Percentiles rank a stretch among this genome's conserved stretches.
These are phyloP conservation scores for Penicillium waksmanii DNA, from an alignment of 495 filamentous ascomycete species.

Conservation along the genomic window DNA sequence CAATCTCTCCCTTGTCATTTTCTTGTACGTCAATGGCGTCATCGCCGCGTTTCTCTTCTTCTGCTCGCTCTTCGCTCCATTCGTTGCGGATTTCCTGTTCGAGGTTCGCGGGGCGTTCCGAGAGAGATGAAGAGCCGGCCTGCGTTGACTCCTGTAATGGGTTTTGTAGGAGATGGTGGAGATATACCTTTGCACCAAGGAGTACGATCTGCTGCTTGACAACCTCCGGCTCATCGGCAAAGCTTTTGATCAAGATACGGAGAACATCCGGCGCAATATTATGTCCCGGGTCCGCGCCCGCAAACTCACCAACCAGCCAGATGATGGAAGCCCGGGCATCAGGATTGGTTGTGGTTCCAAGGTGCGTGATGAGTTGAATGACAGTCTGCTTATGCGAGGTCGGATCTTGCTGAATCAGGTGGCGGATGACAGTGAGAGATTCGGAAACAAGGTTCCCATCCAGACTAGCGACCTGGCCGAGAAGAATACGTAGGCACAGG, in stretches of 20 bases:
- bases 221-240: constrained; percentile 78
- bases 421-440: constrained; percentile 87
- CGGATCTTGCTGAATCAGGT: constrained; percentile 92
- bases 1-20: constrained; percentile 24
- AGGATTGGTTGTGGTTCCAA: constrained; percentile 81
- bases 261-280: constrained; percentile 94
- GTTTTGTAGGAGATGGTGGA: constrained; percentile 75
- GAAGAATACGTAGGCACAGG: constrained; percentile 78
- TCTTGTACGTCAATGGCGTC: constrained; percentile 33
- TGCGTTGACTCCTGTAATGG: constrained; percentile 37
- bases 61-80: constrained; percentile 44
- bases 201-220: constrained; percentile 91
- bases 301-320: constrained; percentile 96
- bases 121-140: not conserved
- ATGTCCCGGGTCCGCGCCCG: constrained; percentile 73
- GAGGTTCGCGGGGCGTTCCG: constrained; percentile 14
- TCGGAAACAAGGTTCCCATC: constrained; percentile 89
- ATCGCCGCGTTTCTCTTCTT: constrained; percentile 32
- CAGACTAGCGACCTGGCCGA: constrained; percentile 80
- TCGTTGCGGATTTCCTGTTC: constrained; percentile 39
- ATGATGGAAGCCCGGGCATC: constrained; percentile 90
- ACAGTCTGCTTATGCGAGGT: constrained; percentile 77
- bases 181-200: constrained; percentile 91
- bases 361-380: constrained; percentile 85
- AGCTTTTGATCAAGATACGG: constrained; percentile 83